Conservation (phyloP, 257 asterid genomes). For the Salvia splendens region DNA sequence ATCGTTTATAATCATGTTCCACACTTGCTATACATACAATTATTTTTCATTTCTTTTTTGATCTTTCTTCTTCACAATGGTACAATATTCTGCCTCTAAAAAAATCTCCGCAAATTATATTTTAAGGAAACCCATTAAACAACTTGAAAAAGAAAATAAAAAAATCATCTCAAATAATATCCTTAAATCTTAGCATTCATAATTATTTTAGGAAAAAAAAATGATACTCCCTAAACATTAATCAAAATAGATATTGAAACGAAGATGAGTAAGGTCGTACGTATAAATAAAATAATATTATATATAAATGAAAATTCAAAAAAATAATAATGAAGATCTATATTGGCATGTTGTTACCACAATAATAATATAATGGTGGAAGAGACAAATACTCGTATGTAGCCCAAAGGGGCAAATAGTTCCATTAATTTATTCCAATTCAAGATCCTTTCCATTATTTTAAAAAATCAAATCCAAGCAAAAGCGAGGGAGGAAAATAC, state of each 20-base stretch:
- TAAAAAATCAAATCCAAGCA: constrained; percentile 24
- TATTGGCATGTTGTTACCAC: constrained; percentile 22
- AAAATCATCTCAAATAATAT: neutral
- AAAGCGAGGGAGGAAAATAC: constrained; percentile 1
- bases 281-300: neutral
- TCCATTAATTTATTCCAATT: constrained; percentile 16
- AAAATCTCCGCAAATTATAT: constrained; percentile 1
- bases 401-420: constrained; percentile 38
- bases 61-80: neutral
- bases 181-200: neutral
- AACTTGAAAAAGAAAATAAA: neutral
- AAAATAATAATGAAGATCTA: constrained; percentile 4
- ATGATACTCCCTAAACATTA: neutral
- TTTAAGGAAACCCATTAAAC: constrained; percentile 9
- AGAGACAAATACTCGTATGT: constrained; percentile 15
- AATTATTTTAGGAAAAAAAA: neutral
- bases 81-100: neutral
- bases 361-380: constrained; percentile 20
- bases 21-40: neutral
- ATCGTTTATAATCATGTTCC: neutral
- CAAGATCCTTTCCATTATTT: constrained; percentile 28
- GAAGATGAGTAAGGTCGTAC: neutral
- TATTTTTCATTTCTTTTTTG: neutral
- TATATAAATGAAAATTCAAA: constrained; percentile 1
- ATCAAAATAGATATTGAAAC: neutral